Evolutionary conservation across 192 early-diverging fungal species (phyloP).

Genomic region (Ambispora gerdemannii): DNA sequence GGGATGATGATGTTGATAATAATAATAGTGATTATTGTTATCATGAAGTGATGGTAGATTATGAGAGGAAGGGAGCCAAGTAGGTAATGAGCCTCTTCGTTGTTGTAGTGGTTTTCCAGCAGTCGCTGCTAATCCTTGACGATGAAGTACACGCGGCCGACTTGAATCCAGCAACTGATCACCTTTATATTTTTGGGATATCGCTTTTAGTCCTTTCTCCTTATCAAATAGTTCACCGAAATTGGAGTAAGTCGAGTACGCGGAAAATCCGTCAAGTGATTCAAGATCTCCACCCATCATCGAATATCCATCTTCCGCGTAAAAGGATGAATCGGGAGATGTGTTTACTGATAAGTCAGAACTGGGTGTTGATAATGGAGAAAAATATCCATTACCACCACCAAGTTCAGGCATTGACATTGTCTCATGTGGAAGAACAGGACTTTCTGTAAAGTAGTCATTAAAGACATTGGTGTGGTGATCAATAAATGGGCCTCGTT

Average conservation of each 20-base stretch:
- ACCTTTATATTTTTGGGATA: constrained; percentile 12
- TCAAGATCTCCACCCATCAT: constrained; percentile 23
- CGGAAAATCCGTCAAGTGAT: constrained; percentile 20
- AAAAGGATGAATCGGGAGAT: constrained; percentile 23
- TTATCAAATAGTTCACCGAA: constrained; percentile 29
- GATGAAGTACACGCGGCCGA: constrained; percentile 26
- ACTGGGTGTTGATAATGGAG: constrained; percentile 13
- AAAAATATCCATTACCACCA: no score
- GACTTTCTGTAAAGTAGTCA: constrained; percentile 25
- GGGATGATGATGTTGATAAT: not conserved
- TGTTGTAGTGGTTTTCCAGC: constrained; percentile 19
- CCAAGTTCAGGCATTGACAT: constrained; percentile 33
- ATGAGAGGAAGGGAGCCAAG: constrained; percentile 21
- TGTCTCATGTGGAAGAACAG: constrained; percentile 31
- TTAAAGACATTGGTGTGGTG: no score
- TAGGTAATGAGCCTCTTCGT: constrained; percentile 21
- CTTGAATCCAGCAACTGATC: not conserved
- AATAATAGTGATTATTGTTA: no score
- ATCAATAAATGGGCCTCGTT: constrained; percentile 30
- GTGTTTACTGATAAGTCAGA: constrained; percentile 15
- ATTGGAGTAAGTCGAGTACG: constrained; percentile 20
- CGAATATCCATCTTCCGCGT: constrained; percentile 17
- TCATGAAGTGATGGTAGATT: not conserved
- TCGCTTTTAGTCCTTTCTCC: constrained; percentile 28
- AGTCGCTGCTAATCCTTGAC: constrained; percentile 3